These are phyloP conservation scores for Hanseniaspora pseudoguilliermondii DNA, from an alignment of 805 yeast species.

Conservation along the genomic window DNA sequence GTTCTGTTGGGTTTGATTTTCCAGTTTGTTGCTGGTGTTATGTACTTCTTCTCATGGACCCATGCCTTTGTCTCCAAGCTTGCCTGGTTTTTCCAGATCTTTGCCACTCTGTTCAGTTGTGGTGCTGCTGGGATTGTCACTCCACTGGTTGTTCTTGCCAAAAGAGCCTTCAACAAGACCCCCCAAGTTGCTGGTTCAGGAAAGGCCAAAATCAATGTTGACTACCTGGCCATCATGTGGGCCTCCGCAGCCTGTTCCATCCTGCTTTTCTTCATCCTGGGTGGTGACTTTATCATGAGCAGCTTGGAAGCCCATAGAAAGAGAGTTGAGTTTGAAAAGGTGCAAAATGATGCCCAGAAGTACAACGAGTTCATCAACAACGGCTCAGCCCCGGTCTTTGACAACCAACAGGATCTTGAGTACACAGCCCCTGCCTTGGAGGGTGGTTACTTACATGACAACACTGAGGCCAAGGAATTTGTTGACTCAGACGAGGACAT, in stretches of 20 bases:
- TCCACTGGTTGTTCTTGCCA: conserved; percentile 66
- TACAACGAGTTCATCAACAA: conserved; percentile 14
- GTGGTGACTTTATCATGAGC: conserved; percentile 20
- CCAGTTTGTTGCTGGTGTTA: conserved; percentile 47
- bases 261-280: conserved; percentile 16
- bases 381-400: background rate
- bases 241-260: conserved; percentile 40
- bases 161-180: conserved; percentile 42
- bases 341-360: conserved; percentile 17
- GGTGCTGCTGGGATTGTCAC: conserved; percentile 63
- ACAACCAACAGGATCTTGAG: background rate
- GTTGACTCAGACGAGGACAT: conserved; percentile 6
- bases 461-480: background rate
- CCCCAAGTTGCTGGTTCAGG: conserved; percentile 24
- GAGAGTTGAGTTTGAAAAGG: conserved; percentile 16
- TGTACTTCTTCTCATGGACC: conserved; percentile 43
- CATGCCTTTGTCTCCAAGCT: conserved; percentile 44
- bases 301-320: conserved; percentile 18
- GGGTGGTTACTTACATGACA: background rate
- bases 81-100: conserved; percentile 36
- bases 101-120: conserved; percentile 42
- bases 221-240: conserved; percentile 56
- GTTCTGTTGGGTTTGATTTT: conserved; percentile 48
- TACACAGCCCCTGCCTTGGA: background rate
- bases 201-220: conserved; percentile 40